Evolutionary conservation across 2,329 filamentous ascomycete genomes (phyloP).

Genomic region (Teratosphaeria gauchensis): DNA sequence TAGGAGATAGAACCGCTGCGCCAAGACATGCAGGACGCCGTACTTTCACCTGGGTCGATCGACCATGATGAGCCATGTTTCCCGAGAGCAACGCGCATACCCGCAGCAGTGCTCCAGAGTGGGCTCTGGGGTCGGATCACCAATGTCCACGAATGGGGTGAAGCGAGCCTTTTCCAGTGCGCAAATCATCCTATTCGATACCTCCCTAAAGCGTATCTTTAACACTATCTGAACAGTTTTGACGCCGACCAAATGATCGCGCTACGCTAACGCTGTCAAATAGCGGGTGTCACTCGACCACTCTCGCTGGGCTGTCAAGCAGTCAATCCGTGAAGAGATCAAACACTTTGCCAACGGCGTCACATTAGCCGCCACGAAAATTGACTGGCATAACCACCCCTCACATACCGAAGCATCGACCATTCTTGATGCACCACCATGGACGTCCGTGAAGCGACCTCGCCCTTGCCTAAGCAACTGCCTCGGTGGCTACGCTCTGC

Average conservation of each 20-base stretch:
- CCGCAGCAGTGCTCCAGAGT: too few relatives aligned
- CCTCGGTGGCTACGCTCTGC: slow-evolving; percentile 4
- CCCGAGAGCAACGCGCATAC: too few relatives aligned
- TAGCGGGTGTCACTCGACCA: neutral
- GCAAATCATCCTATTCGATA: too few relatives aligned
- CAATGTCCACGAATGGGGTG: too few relatives aligned
- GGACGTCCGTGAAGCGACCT: neutral
- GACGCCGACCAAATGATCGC: neutral
- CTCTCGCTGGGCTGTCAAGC: neutral
- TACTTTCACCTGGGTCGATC: too few relatives aligned
- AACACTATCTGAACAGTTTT: neutral
- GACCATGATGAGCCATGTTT: too few relatives aligned
- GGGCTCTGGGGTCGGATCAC: too few relatives aligned
- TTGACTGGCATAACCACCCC: neutral
- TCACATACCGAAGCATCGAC: neutral
- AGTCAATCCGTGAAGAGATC: neutral
- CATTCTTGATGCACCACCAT: neutral
- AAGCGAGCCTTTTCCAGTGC: too few relatives aligned
- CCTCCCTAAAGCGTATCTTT: too few relatives aligned
- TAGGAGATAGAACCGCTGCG: too few relatives aligned
- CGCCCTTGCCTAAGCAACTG: slow-evolving; percentile 1
- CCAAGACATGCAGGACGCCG: too few relatives aligned
- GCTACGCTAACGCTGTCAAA: neutral
- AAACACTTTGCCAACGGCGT: neutral
- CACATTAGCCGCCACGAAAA: too few relatives aligned